Conservation (phyloP, 768 basidiomycete genomes). For the Rhizopogon vesiculosus region DNA sequence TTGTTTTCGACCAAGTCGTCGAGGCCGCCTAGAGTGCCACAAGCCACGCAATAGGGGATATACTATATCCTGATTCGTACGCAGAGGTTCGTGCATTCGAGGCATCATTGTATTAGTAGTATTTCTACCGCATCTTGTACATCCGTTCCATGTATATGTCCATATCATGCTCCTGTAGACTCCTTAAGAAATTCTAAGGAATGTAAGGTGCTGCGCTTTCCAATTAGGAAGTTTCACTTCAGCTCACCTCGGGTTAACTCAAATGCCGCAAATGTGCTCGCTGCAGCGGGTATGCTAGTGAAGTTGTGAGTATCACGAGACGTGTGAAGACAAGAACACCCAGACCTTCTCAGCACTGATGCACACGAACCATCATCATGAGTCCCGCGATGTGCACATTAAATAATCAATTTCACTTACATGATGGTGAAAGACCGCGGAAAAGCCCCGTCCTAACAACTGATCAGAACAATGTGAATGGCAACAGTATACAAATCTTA, state of each 20-base stretch:
- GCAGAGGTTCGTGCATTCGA: background rate
- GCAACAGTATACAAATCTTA: constrained; percentile 33
- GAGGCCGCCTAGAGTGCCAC: constrained; percentile 15
- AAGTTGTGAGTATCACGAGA: constrained; percentile 2
- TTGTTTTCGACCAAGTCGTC: constrained; percentile 28
- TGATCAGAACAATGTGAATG: background rate
- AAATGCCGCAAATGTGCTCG: constrained; percentile 85
- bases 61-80: background rate
- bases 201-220: background rate
- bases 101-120: background rate
- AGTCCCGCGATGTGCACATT: background rate
- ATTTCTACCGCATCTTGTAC: background rate
- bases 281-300: constrained; percentile 83
- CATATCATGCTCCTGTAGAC: background rate
- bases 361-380: background rate
- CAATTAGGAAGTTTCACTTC: background rate
- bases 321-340: background rate
- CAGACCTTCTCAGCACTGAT: constrained; percentile 60
- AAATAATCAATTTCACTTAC: constrained; percentile 39
- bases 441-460: constrained; percentile 54
- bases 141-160: background rate
- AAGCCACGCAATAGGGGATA: background rate
- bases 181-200: background rate
- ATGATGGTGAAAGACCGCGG: constrained; percentile 69
- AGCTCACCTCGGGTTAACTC: constrained; percentile 71